These are phyloP conservation scores for Pythium graminicola DNA, from an alignment of 352 stramenopile genomes.

Conservation along the genomic window DNA sequence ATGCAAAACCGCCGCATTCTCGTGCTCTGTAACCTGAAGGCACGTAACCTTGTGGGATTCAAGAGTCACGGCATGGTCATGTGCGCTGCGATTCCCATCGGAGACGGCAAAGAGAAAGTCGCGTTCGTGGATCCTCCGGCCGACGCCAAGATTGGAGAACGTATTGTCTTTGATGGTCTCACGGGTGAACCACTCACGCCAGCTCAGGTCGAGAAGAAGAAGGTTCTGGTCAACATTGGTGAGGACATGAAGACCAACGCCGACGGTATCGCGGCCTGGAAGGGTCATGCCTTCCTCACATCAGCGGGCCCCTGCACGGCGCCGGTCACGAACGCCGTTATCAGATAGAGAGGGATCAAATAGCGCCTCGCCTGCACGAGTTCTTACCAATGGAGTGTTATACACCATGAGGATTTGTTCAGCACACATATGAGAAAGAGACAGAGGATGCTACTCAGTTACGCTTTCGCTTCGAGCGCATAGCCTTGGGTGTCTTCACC, in stretches of 20 bases:
- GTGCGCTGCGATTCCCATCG: slow-evolving; percentile 84
- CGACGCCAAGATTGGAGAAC: slow-evolving; percentile 89
- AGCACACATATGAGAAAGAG: not conserved
- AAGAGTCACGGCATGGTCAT: slow-evolving; percentile 97
- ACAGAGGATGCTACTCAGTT: slow-evolving; percentile 6
- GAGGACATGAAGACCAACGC: slow-evolving; percentile 66
- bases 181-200: slow-evolving; percentile 64
- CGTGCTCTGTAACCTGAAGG: slow-evolving; percentile 98
- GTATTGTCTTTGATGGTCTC: slow-evolving; percentile 81
- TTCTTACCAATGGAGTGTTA: too few relatives aligned
- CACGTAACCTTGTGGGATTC: slow-evolving; percentile 95
- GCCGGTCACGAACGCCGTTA: slow-evolving; percentile 58
- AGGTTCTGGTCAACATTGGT: slow-evolving; percentile 74
- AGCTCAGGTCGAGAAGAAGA: slow-evolving; percentile 85
- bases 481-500: slow-evolving; percentile 19
- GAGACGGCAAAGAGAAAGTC: slow-evolving; percentile 87
- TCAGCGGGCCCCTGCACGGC: slow-evolving; percentile 57
- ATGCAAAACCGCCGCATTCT: slow-evolving; percentile 94
- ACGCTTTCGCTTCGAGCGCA: slow-evolving; percentile 22
- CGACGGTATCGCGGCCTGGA: slow-evolving; percentile 70
- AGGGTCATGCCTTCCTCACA: slow-evolving; percentile 68
- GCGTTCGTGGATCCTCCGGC: slow-evolving; percentile 93
- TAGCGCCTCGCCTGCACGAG: too few relatives aligned
- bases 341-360: slow-evolving; percentile 61
- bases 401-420: too few relatives aligned